Evolutionary conservation across 148 eudicot genomes (phyloP).

Genomic region (Salicornia ramosissima): DNA sequence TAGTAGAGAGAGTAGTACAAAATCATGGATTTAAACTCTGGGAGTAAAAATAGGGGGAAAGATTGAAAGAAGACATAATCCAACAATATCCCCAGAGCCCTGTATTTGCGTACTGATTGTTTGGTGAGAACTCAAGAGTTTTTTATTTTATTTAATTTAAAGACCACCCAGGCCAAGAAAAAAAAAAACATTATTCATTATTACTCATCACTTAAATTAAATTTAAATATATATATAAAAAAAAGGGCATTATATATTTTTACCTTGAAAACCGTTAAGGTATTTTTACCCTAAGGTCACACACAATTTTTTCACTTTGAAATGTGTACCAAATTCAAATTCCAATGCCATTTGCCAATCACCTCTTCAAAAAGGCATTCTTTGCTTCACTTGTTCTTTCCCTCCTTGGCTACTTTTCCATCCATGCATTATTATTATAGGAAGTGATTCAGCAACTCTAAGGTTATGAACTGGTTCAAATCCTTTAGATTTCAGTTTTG

Average conservation of each 20-base stretch:
- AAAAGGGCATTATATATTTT: background rate
- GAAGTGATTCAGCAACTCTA: too few species aligned
- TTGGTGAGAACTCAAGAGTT: background rate
- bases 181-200: too few species aligned
- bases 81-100: constrained; percentile 30
- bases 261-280: constrained; percentile 8
- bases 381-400: background rate
- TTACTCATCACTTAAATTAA: too few species aligned
- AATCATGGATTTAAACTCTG: background rate
- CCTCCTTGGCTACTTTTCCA: background rate
- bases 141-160: too few species aligned
- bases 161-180: background rate
- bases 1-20: background rate
- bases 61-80: constrained; percentile 26
- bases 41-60: background rate
- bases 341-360: too few species aligned
- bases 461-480: too few species aligned
- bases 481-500: too few species aligned
- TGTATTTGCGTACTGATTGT: background rate
- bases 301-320: background rate
- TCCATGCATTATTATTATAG: too few species aligned
- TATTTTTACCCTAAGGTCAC: background rate
- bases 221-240: too few species aligned
- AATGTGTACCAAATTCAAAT: background rate
- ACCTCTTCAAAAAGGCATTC: background rate